Percentiles rank a stretch among this genome's conserved stretches.
These are phyloP conservation scores for Botrytis medusae DNA, from an alignment of 2,329 filamentous ascomycete genomes.

Conservation along the genomic window DNA sequence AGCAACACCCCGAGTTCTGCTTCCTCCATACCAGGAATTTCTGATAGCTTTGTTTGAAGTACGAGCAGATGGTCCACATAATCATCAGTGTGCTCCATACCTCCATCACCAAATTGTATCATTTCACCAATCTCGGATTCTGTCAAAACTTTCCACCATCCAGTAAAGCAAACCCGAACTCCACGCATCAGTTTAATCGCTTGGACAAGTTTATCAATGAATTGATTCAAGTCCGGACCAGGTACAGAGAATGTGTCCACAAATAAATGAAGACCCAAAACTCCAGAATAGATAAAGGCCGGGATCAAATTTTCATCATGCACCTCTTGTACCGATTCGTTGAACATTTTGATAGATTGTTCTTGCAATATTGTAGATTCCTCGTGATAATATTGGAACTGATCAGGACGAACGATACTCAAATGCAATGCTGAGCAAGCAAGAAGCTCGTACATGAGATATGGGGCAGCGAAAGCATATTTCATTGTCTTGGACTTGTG, in stretches of 20 bases:
- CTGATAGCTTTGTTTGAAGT: background rate
- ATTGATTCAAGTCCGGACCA: conserved; percentile 36
- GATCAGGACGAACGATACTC: conserved; percentile 32
- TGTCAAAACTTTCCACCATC: conserved; percentile 31
- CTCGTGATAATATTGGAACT: conserved; percentile 33
- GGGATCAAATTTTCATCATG: conserved; percentile 32
- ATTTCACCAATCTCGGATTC: conserved; percentile 34
- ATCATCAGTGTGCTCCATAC: conserved; percentile 21
- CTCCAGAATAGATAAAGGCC: conserved; percentile 38
- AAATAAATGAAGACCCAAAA: conserved; percentile 42
- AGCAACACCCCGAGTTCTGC: conserved; percentile 13
- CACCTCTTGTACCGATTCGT: conserved; percentile 30
- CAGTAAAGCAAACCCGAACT: conserved; percentile 31
- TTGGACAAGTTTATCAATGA: conserved; percentile 37
- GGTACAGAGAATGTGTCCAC: conserved; percentile 41
- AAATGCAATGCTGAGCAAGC: conserved; percentile 41
- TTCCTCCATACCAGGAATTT: background rate
- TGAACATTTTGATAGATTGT: conserved; percentile 37
- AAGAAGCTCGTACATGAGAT: conserved; percentile 40
- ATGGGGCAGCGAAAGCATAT: conserved; percentile 30
- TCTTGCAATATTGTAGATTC: conserved; percentile 40
- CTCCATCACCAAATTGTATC: conserved; percentile 24
- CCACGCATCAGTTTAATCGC: conserved; percentile 37
- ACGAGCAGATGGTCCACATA: background rate
- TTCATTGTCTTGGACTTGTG: background rate